Base-by-base conservation (phyloP, 1,284 basidiomycete species). In the Sanguinoderma infundibulare region DNA sequence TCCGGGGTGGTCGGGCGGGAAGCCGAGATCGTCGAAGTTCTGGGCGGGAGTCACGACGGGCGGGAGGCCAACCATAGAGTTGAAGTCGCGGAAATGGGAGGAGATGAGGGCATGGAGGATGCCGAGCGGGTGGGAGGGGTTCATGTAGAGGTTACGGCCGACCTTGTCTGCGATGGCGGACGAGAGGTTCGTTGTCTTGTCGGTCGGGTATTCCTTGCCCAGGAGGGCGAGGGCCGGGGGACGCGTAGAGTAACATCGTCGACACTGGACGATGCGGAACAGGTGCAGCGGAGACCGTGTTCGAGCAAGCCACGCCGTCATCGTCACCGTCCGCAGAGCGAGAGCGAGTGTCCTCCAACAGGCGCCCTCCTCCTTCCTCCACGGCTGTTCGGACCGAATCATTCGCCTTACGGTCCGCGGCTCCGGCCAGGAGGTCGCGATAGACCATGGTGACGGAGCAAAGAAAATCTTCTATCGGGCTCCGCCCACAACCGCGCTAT, bases 11-110 rank as follows among this genome's bases (percentile, higher is more conserved):
- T 98, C 95, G 5, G 81, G 72, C 0, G 97, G 90, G 77, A 99
- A 98, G 15, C 94, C 95, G 24, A 99, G 88, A 68, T 97, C 93
- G 77, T 98, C 98, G 76, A 99, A 99, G 80, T 99, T 99, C 76
- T 96, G 88, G 71, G 84, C 82, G 1, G 96, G 93, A 0, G 94
- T 89, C 56, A 99, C 98, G 56, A 98, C 81, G 0, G 98, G 95
- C 1, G 94, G 92, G 58, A 91, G 80, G 10, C 92, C 88, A 26
- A 88, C 87, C 60, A 87, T 79, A 72, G 86, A 87, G 24, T 85
- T 76, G 75, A 90, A 94, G 56, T 83, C 77, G 14, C 86, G 80
- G 69, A 94, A 96, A 70, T 98, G 92, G 2, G 84, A 81, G 78
- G 98, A 94, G 69, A 99, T 92, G 67, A 95, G 85, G 12, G 82